phyloP scores from a whole-genome alignment of 139 green algal genomes.

The Zygnema cylindricum region DNA sequence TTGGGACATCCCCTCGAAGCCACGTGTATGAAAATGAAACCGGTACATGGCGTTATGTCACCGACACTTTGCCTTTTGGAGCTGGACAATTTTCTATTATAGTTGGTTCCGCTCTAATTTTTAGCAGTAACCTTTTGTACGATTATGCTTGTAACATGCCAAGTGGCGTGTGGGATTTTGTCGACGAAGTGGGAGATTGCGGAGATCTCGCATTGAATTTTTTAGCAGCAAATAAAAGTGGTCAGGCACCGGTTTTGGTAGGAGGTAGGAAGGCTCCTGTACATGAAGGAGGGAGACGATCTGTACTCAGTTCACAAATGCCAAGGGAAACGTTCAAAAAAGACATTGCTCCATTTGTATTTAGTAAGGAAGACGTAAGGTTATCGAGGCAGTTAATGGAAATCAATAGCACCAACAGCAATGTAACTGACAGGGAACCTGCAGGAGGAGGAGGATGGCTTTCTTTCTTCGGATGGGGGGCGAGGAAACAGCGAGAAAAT shows the following conservation, averaged over 20 bases:
- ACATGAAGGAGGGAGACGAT: not conserved
- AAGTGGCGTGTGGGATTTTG: not conserved
- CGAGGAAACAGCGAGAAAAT: too few species aligned
- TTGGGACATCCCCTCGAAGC: not conserved
- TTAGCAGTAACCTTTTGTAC: not conserved
- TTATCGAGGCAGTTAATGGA: too few species aligned
- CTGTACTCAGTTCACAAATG: too few species aligned
- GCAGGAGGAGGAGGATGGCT: not conserved
- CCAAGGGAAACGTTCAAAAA: too few species aligned
- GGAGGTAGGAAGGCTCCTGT: not conserved
- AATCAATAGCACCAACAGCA: not conserved
- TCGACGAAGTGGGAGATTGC: not conserved
- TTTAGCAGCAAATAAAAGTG: not conserved
- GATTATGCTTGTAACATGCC: not conserved
- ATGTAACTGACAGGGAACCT: not conserved
- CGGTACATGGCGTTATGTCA: not conserved
- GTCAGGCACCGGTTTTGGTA: not conserved
- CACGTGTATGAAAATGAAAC: not conserved
- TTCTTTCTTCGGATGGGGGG: too few species aligned
- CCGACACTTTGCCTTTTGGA: not conserved
- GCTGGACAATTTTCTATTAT: not conserved
- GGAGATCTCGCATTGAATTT: not conserved
- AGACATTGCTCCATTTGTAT: too few species aligned
- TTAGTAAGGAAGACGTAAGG: too few species aligned
- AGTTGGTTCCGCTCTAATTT: not conserved